Evolutionary conservation across 768 basidiomycete genomes (phyloP).

Genomic region (Rhizopogon rudus): DNA sequence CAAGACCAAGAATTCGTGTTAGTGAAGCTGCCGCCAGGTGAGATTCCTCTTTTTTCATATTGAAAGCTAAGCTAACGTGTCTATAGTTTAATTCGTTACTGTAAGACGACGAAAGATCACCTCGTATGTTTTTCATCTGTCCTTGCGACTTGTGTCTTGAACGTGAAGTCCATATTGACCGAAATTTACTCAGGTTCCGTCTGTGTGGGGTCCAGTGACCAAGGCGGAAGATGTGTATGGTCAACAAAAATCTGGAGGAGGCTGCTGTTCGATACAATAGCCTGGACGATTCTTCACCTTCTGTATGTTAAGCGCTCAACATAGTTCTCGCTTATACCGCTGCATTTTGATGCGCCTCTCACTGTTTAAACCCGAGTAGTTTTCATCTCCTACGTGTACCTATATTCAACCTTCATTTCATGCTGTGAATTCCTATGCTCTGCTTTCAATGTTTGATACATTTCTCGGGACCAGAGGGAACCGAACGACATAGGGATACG

Average conservation of each 20-base stretch:
- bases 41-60: conserved; percentile 18
- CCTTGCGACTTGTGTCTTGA: background rate
- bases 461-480: background rate
- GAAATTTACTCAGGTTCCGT: conserved; percentile 62
- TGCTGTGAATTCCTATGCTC: background rate
- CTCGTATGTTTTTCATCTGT: conserved; percentile 37
- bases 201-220: conserved; percentile 94
- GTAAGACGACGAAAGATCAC: conserved; percentile 69
- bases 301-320: background rate
- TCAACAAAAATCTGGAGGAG: conserved; percentile 49
- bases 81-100: conserved; percentile 64
- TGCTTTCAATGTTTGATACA: background rate
- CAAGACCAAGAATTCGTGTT: conserved; percentile 63
- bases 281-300: background rate
- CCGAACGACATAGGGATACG: background rate
- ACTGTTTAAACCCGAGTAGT: conserved; percentile 1
- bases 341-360: conserved; percentile 14
- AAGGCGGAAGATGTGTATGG: conserved; percentile 92
- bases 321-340: conserved; percentile 5
- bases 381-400: conserved; percentile 7
- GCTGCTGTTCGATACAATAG: conserved; percentile 61
- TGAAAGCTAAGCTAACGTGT: conserved; percentile 2
- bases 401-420: conserved; percentile 5
- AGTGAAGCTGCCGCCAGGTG: conserved; percentile 70
- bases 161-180: conserved; percentile 7